Evolutionary conservation across 2,329 filamentous ascomycete genomes (phyloP).

Genomic region (Sporothrix humicola): DNA sequence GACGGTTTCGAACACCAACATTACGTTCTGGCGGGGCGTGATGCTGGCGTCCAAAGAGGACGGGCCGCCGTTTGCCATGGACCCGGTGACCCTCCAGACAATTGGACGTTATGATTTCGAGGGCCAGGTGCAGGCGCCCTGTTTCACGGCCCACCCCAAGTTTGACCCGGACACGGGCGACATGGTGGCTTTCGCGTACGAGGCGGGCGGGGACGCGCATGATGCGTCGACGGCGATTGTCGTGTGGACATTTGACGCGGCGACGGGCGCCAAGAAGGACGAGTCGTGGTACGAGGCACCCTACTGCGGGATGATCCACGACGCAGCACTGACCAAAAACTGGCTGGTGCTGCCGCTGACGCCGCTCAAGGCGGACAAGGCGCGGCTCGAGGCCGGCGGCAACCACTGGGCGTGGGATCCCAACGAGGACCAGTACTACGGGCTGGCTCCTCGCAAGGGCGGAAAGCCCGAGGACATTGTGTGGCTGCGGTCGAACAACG

Average conservation of each 20-base stretch:
- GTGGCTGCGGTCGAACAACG: constrained; percentile 58
- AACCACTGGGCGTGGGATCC: constrained; percentile 61
- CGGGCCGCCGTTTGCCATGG: constrained; percentile 57
- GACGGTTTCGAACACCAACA: constrained; percentile 64
- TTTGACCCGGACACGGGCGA: constrained; percentile 58
- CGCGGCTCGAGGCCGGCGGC: constrained; percentile 52
- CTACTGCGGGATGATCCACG: constrained; percentile 60
- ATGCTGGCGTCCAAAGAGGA: constrained; percentile 63
- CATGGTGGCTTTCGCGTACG: constrained; percentile 59
- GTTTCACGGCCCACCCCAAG: constrained; percentile 60
- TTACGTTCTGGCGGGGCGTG: constrained; percentile 63
- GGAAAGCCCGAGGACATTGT: constrained; percentile 59
- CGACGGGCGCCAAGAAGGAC: constrained; percentile 51
- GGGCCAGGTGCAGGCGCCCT: constrained; percentile 54
- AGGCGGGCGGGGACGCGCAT: constrained; percentile 51
- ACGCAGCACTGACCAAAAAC: constrained; percentile 55
- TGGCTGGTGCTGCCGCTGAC: constrained; percentile 56
- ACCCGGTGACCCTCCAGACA: constrained; percentile 56
- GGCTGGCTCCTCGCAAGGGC: constrained; percentile 56
- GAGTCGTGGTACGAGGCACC: constrained; percentile 58
- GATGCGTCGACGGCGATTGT: constrained; percentile 53
- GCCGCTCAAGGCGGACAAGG: constrained; percentile 53
- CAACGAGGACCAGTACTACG: constrained; percentile 61
- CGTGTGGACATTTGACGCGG: constrained; percentile 53
- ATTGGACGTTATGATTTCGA: constrained; percentile 58